A percentile compares a stretch with the other conserved stretches of the same genome.
Evolutionary conservation across 331 rosid species (phyloP).

Genomic region (Quercus phellos): DNA sequence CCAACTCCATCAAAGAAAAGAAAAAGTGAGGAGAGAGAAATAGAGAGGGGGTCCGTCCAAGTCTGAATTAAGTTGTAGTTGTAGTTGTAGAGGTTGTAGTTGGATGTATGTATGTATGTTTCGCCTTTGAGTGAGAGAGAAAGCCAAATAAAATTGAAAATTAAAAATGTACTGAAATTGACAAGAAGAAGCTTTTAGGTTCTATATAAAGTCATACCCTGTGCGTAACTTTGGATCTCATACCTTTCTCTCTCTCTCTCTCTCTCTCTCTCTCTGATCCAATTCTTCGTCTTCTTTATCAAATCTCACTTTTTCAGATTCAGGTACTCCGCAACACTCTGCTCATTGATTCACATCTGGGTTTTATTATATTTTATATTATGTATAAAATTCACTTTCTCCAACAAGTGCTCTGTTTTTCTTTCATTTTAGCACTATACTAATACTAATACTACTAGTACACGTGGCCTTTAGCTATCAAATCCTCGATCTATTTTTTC

Average conservation of each 20-base stretch:
- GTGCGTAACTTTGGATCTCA: slow-evolving; percentile 21
- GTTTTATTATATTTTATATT: not conserved
- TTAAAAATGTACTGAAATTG: not conserved
- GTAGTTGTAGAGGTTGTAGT: no score
- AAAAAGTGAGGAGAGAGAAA: not conserved
- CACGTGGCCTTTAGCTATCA: slow-evolving; percentile 26
- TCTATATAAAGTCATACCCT: slow-evolving; percentile 33
- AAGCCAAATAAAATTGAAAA: not conserved
- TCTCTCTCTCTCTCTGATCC: slow-evolving; percentile 5
- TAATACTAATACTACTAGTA: not conserved
- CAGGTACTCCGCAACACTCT: slow-evolving; percentile 38
- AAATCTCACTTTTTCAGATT: slow-evolving; percentile 20
- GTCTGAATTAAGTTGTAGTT: no score
- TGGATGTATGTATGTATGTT: not conserved
- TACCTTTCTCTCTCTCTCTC: not conserved
- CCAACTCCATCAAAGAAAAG: not conserved
- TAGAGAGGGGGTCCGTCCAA: not conserved
- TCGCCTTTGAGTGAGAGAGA: not conserved
- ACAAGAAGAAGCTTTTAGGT: not conserved
- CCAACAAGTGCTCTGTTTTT: not conserved
- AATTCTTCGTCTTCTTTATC: slow-evolving; percentile 12
- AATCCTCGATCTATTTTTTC: slow-evolving; percentile 11
- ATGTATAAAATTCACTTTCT: not conserved
- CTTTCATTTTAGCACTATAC: not conserved
- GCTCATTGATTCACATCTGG: slow-evolving; percentile 8